Percentiles rank a stretch among this genome's conserved stretches.
phyloP scores from a whole-genome alignment of 495 filamentous ascomycete species.

The Penicillium canescens region DNA sequence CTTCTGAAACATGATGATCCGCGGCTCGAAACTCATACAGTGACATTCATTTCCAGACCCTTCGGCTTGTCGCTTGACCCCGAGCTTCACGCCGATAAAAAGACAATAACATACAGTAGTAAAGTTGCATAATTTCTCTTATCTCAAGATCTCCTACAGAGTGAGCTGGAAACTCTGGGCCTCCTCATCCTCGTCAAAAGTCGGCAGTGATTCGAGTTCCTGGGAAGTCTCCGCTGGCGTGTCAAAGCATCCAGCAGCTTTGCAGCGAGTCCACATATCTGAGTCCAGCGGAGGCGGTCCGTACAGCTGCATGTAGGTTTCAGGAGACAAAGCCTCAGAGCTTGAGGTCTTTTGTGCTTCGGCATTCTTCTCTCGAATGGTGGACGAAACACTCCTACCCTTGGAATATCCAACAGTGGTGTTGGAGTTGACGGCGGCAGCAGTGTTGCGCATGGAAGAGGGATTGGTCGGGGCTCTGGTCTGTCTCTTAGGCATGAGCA shows the following conservation, averaged over 20 bases:
- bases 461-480: conserved; percentile 41
- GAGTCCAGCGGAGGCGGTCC: conserved; percentile 41
- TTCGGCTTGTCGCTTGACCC: conserved; percentile 6
- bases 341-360: conserved; percentile 15
- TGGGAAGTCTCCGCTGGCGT: conserved; percentile 20
- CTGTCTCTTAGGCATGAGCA: conserved; percentile 44
- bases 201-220: conserved; percentile 30
- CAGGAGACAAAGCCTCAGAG: conserved; percentile 36
- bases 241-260: conserved; percentile 39
- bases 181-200: conserved; percentile 45
- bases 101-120: conserved; percentile 12
- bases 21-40: conserved; percentile 16
- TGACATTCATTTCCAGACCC: conserved; percentile 19
- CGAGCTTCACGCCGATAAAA: conserved; percentile 2
- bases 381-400: conserved; percentile 63
- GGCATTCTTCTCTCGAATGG: conserved; percentile 33
- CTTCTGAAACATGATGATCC: conserved; percentile 27
- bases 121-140: neutral
- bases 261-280: conserved; percentile 44
- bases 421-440: conserved; percentile 65
- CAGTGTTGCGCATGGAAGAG: conserved; percentile 57
- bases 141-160: conserved; percentile 22
- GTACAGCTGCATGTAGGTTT: conserved; percentile 46
- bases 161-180: conserved; percentile 44
- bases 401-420: conserved; percentile 81